These are phyloP conservation scores for Yamadazyma friedrichii DNA, from an alignment of 1,139 yeast species.

Conservation along the genomic window DNA sequence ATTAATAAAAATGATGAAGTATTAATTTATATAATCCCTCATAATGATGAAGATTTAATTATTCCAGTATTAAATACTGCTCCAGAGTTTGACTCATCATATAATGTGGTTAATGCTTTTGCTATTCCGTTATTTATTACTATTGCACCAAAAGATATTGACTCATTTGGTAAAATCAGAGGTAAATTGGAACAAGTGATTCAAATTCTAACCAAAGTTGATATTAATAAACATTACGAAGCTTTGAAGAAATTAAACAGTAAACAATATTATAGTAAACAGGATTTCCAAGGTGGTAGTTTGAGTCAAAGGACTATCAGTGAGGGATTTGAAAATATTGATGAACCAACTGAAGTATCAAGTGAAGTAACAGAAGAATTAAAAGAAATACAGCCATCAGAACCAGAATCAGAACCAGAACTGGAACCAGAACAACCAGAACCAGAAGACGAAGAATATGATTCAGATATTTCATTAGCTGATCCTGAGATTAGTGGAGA, in stretches of 20 bases:
- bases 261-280: constrained; percentile 23
- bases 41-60: constrained; percentile 45
- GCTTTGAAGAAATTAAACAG: constrained; percentile 17
- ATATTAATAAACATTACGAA: constrained; percentile 24
- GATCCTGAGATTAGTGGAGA: constrained; percentile 51
- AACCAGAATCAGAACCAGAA: background rate
- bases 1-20: constrained; percentile 64
- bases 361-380: background rate
- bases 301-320: background rate
- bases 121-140: constrained; percentile 77
- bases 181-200: constrained; percentile 49
- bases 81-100: constrained; percentile 40
- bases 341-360: background rate
- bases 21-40: constrained; percentile 66
- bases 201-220: constrained; percentile 25
- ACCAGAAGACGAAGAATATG: constrained; percentile 29
- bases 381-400: background rate
- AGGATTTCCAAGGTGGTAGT: constrained; percentile 31
- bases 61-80: constrained; percentile 69
- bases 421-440: background rate
- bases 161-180: constrained; percentile 52
- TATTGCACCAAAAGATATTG: constrained; percentile 47
- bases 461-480: constrained; percentile 51
- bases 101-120: constrained; percentile 42
- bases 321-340: background rate